A percentile compares a stretch with the other conserved stretches of the same genome.
These are phyloP conservation scores for Arxiozyma heterogenica DNA, from an alignment of 1,139 yeast species.

Conservation along the genomic window DNA sequence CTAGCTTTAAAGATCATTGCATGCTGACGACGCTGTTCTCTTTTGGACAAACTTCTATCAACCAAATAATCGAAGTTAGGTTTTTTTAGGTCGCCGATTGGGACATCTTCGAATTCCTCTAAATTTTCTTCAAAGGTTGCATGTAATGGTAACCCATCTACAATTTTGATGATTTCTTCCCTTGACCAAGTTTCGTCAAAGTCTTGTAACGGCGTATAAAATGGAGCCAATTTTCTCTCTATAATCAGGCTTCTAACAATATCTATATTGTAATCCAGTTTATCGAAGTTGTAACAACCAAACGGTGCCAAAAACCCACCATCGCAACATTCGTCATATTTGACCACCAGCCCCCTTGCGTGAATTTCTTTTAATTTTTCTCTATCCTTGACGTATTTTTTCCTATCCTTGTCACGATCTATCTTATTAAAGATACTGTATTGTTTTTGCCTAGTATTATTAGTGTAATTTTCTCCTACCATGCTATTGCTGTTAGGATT, in stretches of 20 bases:
- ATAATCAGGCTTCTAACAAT: constrained; percentile 60
- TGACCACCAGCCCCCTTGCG: constrained; percentile 48
- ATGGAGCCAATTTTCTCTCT: constrained; percentile 72
- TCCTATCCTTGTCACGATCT: constrained; percentile 13
- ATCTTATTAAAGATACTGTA: constrained; percentile 5
- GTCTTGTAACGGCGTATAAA: constrained; percentile 82
- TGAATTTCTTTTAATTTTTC: constrained; percentile 46
- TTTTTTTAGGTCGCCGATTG: constrained; percentile 36
- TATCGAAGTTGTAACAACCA: constrained; percentile 69
- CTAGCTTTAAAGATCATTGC: constrained; percentile 44
- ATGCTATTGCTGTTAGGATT: constrained; percentile 10
- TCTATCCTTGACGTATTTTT: constrained; percentile 41
- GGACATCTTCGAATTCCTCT: constrained; percentile 43
- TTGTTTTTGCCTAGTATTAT: constrained; percentile 12
- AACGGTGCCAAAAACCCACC: constrained; percentile 81
- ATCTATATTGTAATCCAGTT: constrained; percentile 64
- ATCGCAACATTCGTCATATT: constrained; percentile 54
- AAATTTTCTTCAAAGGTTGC: constrained; percentile 43
- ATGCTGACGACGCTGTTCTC: constrained; percentile 41
- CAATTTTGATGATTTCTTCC: constrained; percentile 51
- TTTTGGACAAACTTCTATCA: constrained; percentile 42
- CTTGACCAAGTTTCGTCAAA: constrained; percentile 69
- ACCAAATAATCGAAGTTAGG: constrained; percentile 34
- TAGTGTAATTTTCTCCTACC: constrained; percentile 11
- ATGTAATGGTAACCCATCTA: constrained; percentile 50